Evolutionary conservation across 2,329 filamentous ascomycete genomes (phyloP).

Genomic region (Ophiocordyceps camponoti-floridani): DNA sequence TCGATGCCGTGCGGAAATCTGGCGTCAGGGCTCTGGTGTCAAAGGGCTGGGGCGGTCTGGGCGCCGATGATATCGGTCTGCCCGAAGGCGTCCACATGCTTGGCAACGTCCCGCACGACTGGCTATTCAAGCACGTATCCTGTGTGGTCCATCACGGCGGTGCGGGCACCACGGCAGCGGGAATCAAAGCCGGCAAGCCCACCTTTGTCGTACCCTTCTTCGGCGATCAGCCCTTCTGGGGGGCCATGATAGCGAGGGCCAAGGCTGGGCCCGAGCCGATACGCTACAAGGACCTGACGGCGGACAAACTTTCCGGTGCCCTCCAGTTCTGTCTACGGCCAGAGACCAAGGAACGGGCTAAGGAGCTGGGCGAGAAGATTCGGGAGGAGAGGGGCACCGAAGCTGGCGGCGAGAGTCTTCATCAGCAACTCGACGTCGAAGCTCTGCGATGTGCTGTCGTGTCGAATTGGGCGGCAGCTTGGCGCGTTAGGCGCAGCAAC

Average conservation of each 20-base stretch:
- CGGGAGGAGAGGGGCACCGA: constrained; percentile 46
- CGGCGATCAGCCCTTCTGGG: constrained; percentile 73
- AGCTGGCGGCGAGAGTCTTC: constrained; percentile 48
- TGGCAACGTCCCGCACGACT: constrained; percentile 75
- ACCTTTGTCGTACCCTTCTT: constrained; percentile 80
- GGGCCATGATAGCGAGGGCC: constrained; percentile 53
- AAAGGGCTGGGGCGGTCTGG: constrained; percentile 77
- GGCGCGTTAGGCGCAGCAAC: constrained; percentile 52
- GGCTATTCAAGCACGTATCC: constrained; percentile 68
- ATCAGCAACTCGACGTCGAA: constrained; percentile 49
- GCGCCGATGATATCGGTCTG: constrained; percentile 49
- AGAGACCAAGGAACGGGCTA: constrained; percentile 36
- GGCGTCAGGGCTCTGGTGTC: constrained; percentile 68
- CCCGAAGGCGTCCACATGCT: constrained; percentile 68
- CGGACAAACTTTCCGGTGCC: constrained; percentile 45
- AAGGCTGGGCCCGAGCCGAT: constrained; percentile 57
- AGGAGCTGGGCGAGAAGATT: constrained; percentile 44
- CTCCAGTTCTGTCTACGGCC: constrained; percentile 43
- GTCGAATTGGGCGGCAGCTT: constrained; percentile 52
- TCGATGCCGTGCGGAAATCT: constrained; percentile 47
- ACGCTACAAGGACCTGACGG: constrained; percentile 48
- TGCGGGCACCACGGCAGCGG: constrained; percentile 73
- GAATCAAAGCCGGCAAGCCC: constrained; percentile 63
- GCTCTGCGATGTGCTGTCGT: constrained; percentile 51
- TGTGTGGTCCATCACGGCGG: constrained; percentile 79